These are phyloP conservation scores for Naganishia randhawae DNA, from an alignment of 768 basidiomycete genomes.

Conservation along the genomic window DNA sequence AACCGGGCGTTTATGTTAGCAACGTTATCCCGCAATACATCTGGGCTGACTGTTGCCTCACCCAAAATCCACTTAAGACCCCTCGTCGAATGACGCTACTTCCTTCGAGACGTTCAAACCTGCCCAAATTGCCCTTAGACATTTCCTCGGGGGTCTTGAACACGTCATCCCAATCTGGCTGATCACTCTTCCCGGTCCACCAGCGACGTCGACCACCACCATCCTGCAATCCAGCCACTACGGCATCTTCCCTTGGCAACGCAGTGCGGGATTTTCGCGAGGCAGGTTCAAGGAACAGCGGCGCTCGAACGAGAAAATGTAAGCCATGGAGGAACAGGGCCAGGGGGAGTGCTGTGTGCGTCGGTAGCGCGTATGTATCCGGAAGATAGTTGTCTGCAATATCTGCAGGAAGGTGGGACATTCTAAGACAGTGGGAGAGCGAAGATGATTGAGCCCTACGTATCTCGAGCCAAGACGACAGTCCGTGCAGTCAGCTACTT, in stretches of 20 bases:
- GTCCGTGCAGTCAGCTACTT: neutral
- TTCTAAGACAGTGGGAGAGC: too few relatives aligned
- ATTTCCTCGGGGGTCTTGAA: slow-evolving; percentile 21
- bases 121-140: slow-evolving; percentile 21
- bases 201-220: neutral
- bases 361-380: slow-evolving; percentile 20
- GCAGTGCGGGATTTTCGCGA: slow-evolving; percentile 1
- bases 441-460: too few relatives aligned
- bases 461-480: too few relatives aligned
- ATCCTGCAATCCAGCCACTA: neutral
- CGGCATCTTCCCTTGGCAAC: neutral
- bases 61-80: slow-evolving; percentile 8
- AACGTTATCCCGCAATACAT: slow-evolving; percentile 18
- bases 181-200: neutral
- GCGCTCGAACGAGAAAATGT: slow-evolving; percentile 27
- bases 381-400: slow-evolving; percentile 1
- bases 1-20: neutral
- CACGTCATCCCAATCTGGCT: slow-evolving; percentile 22
- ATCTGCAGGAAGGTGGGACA: slow-evolving; percentile 2
- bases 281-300: slow-evolving; percentile 18
- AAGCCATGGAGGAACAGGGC: slow-evolving; percentile 24
- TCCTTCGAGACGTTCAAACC: slow-evolving; percentile 1
- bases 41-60: too few relatives aligned
- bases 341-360: slow-evolving; percentile 15
- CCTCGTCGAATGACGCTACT: neutral